Evolutionary conservation across 129 eudicot genomes (phyloP), one percentile per base, ranked within the genome.

Genomic region (Erigeron canadensis): DNA sequence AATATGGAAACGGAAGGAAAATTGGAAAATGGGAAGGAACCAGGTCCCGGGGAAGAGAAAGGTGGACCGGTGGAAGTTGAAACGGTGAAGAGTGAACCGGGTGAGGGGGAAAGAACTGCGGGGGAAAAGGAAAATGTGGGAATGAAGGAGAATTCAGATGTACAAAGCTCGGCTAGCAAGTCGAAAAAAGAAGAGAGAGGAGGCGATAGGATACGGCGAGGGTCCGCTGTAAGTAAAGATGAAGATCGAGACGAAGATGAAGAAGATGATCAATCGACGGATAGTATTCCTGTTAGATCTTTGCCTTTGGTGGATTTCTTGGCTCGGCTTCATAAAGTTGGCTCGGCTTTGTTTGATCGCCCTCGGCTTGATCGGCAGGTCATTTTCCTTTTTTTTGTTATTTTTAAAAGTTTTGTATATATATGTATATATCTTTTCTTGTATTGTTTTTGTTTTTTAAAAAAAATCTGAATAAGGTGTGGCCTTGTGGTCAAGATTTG

Each of bases 341-440:
- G 80, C 75, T 85, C 91, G 69, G 76, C 80, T 11, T 75, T 90
- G n/a, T 90, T 88, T 18, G 84, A 84, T 12, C 88, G 87, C 63
- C 34, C 34, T 3, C 90, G 92, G 81, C 96, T 94, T 58, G 87
- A 78, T 63, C 82, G 93, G 74, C 98, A 87, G 98, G 98, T 94
- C 22, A 51, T 13, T 22, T 22, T 61, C 12, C 1, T 12, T 42
- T 17, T 65, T 44, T 21, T 51, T 0, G 10, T 7, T 28, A 0
- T n/a, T 5, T 41, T 69, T 56, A 1, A 5, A 13, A 5, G 15
- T 50, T 15, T 15, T 28, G 0, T 28, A 28, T 28, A 28, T 28
- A 1, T 28, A 2, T 28, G n/a, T n/a, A n/a, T n/a, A n/a, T n/a
- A n/a, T 28, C 3, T 28, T 28, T 28, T 28, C 34, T 28, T 28